Percentiles rank a stretch among this genome's conserved stretches.
Evolutionary conservation across 345 rosid genomes (phyloP).

Genomic region (Syzygium aqueum): DNA sequence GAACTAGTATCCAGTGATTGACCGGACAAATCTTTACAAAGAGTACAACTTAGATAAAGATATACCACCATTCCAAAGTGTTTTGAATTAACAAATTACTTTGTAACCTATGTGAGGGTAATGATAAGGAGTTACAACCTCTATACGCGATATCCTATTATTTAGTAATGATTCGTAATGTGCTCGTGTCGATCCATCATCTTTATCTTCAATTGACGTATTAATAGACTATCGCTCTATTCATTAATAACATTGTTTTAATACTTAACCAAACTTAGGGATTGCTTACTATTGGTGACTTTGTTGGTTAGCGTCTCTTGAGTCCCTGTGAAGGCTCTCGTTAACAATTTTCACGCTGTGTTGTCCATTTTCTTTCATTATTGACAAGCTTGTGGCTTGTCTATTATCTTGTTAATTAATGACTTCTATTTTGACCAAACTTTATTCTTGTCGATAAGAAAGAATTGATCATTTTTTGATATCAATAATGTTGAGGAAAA

Average conservation of each 20-base stretch:
- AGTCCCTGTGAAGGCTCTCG: neutral
- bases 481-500: too few relatives aligned
- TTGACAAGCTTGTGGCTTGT: neutral
- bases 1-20: neutral
- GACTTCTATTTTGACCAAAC: neutral
- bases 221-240: neutral
- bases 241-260: neutral
- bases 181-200: neutral
- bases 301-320: neutral
- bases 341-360: too few relatives aligned
- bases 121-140: neutral
- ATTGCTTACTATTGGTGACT: neutral
- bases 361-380: neutral
- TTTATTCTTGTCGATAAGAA: neutral
- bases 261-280: neutral
- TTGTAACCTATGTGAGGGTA: neutral
- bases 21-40: neutral
- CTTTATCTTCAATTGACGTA: neutral
- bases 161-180: neutral
- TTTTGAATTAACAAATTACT: neutral
- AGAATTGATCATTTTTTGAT: neutral
- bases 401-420: neutral
- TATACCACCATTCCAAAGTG: neutral
- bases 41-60: neutral
- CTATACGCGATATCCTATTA: neutral